These are phyloP conservation scores for Coemansia sp. DNA, from an alignment of 192 early-diverging fungal species.

Conservation along the genomic window DNA sequence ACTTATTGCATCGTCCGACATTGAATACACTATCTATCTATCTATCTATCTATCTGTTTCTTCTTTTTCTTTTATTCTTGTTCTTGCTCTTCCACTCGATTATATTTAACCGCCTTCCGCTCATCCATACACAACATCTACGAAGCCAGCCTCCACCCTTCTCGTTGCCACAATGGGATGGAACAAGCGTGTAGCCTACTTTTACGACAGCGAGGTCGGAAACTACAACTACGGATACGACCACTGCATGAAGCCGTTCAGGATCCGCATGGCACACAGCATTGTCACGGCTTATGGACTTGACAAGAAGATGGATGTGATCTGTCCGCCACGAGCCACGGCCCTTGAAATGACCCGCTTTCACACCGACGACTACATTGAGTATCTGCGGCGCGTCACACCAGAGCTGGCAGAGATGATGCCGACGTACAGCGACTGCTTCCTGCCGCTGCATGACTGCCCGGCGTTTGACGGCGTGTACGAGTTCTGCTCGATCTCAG, in stretches of 20 bases:
- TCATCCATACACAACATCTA: too few species aligned
- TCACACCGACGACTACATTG: conserved; percentile 92
- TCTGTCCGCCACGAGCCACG: conserved; percentile 77
- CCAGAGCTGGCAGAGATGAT: conserved; percentile 71
- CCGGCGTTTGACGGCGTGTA: conserved; percentile 95
- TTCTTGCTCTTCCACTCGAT: too few species aligned
- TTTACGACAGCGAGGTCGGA: conserved; percentile 65
- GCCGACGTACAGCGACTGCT: conserved; percentile 61
- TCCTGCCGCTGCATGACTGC: conserved; percentile 90
- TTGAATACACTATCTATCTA: too few species aligned
- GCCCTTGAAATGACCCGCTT: conserved; percentile 89
- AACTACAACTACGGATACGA: conserved; percentile 87
- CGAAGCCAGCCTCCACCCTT: too few species aligned
- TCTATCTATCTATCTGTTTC: too few species aligned
- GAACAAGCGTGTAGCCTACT: conserved; percentile 57
- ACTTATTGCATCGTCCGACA: background rate
- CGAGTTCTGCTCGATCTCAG: conserved; percentile 88
- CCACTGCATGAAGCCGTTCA: conserved; percentile 98
- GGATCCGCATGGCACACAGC: conserved; percentile 92
- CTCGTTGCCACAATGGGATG: conserved; percentile 8
- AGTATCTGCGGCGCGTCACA: conserved; percentile 77
- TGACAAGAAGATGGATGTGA: conserved; percentile 86
- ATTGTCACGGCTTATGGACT: conserved; percentile 91
- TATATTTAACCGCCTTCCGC: too few species aligned
- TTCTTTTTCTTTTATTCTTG: too few species aligned